Conservation (phyloP, 2,329 filamentous ascomycete genomes). For the Paecilomyces sp. region DNA sequence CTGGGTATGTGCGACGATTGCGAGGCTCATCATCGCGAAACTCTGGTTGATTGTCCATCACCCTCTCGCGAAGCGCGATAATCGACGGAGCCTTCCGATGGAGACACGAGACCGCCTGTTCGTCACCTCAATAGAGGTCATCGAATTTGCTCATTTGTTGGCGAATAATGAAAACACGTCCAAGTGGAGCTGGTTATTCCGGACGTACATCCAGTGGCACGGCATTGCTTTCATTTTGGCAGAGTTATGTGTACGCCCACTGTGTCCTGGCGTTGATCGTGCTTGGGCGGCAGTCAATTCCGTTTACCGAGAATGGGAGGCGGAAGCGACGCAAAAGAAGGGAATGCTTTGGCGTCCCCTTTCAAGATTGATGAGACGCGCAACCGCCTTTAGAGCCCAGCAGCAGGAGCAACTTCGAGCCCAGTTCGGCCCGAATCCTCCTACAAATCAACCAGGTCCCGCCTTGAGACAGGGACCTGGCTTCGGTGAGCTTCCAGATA, state of each 20-base stretch:
- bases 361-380: slow-evolving; percentile 53
- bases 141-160: slow-evolving; percentile 62
- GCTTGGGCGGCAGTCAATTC: slow-evolving; percentile 53
- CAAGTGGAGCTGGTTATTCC: slow-evolving; percentile 60
- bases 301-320: slow-evolving; percentile 32
- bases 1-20: slow-evolving; percentile 62
- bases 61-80: slow-evolving; percentile 55
- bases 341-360: slow-evolving; percentile 59
- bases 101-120: slow-evolving; percentile 64
- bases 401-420: slow-evolving; percentile 31
- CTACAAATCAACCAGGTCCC: not conserved
- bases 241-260: slow-evolving; percentile 52
- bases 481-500: not conserved
- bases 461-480: not conserved
- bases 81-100: slow-evolving; percentile 50
- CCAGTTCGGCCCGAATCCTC: slow-evolving; percentile 11
- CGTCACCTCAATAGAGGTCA: slow-evolving; percentile 64
- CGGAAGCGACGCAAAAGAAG: slow-evolving; percentile 33
- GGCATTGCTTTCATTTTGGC: slow-evolving; percentile 55
- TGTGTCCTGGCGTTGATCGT: slow-evolving; percentile 51
- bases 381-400: slow-evolving; percentile 45
- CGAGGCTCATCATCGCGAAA: slow-evolving; percentile 67
- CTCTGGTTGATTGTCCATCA: slow-evolving; percentile 73
- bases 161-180: slow-evolving; percentile 55
- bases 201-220: slow-evolving; percentile 60